Evolutionary conservation across 2,329 filamentous ascomycete species (phyloP).

Genomic region (Penicillium thymicola): DNA sequence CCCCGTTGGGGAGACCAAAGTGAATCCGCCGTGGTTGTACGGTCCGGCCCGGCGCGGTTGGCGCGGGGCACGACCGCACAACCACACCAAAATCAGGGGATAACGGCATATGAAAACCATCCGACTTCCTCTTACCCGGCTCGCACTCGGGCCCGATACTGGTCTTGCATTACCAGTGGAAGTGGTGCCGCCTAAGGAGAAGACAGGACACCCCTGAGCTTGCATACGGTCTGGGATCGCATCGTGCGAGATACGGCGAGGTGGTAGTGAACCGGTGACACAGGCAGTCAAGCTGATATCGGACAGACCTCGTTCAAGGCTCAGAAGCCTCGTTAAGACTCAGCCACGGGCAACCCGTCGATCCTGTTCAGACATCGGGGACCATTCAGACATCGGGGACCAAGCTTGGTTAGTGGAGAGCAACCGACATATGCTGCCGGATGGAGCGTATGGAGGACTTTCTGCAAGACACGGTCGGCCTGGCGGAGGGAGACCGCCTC

Average conservation of each 20-base stretch:
- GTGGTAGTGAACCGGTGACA: constrained; percentile 9
- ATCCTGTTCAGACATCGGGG: too few relatives aligned
- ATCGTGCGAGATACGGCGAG: constrained; percentile 11
- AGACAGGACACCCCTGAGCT: constrained; percentile 15
- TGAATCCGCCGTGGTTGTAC: constrained; percentile 11
- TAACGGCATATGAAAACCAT: constrained; percentile 9
- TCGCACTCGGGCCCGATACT: constrained; percentile 12
- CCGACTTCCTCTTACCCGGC: constrained; percentile 12
- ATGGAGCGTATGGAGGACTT: too few relatives aligned
- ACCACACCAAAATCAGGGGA: constrained; percentile 14
- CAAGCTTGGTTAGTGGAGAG: too few relatives aligned
- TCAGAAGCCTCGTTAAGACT: too few relatives aligned
- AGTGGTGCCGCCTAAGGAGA: constrained; percentile 12
- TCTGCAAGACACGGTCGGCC: too few relatives aligned
- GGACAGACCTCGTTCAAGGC: too few relatives aligned
- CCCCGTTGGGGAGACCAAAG: constrained; percentile 2
- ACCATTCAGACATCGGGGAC: too few relatives aligned
- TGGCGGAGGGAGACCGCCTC: too few relatives aligned
- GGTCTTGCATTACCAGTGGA: constrained; percentile 13
- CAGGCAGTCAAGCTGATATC: constrained; percentile 7
- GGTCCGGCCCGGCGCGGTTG: not conserved
- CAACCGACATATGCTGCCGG: too few relatives aligned
- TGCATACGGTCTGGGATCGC: constrained; percentile 13
- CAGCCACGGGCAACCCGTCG: too few relatives aligned
- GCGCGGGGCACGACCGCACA: not conserved